Evolutionary conservation across 2,329 filamentous ascomycete species (phyloP), one percentile per base, ranked within the genome.

Genomic region (Pyricularia grisea): DNA sequence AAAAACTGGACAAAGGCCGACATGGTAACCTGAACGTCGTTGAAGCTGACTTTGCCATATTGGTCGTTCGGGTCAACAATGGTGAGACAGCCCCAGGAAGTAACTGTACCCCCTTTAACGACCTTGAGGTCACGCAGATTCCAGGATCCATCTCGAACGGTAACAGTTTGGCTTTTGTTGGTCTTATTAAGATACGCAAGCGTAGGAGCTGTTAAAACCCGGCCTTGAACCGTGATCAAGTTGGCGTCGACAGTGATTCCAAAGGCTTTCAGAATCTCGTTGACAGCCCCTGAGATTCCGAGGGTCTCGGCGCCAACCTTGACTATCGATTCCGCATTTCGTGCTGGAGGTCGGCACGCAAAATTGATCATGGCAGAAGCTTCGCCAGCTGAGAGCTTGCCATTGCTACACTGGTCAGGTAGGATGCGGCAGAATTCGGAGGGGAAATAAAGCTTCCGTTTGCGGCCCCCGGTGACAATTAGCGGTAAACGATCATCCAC

Each of bases 151-250:
- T 80, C 78, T 0, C 69, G 71, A 0, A 85, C 79, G 0, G 67
- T 75, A 6, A 83, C 70, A 9, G 63, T 69, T 17, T 61, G 58
- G 23, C 5, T 25, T 9, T 61, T 61, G 20, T 61, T 71, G 25
- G 75, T 71, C 69, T 75, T 71, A 4, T 36, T 30, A 4, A 36
- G 27, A 74, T 97, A 97, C 1, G 79, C 76, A 31, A 97, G 79
- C 0, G 72, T 74, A 0, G 93, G 93, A 0, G 86, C 74, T 0
- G 74, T 61, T 0, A 97, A 83, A 60, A 94, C 85, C 6, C 93
- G 88, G 1, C 87, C 94, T 0, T 83, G 82, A 0, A 97, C 91
- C 0, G 90, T 91, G 42, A 97, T 81, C 42, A 97, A 82, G 1
- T 81, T 77, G 14, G 85, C 83, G 7, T 81, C 82, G 3, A 93